Percentiles rank a stretch among this genome's conserved stretches.
Evolutionary conservation across 225 moss, liverwort and hornwort species (phyloP).

Genomic region (Physcomitrium patens): DNA sequence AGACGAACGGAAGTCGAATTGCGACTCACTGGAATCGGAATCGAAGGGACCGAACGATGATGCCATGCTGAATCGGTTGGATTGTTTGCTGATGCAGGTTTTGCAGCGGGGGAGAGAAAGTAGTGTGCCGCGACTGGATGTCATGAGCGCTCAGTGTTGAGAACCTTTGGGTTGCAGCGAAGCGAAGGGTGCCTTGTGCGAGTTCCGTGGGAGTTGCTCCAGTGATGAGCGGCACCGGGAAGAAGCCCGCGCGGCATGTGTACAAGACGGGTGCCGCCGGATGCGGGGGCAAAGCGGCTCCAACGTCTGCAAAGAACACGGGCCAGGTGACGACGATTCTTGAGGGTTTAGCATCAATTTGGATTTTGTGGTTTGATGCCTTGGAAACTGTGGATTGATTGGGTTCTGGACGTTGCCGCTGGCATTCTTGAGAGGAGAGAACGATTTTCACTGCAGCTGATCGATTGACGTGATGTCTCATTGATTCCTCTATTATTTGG

Average conservation of each 20-base stretch:
- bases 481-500: not conserved
- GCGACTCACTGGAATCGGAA: constrained; percentile 3
- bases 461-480: not conserved
- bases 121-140: not conserved
- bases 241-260: constrained; percentile 74
- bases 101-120: not conserved
- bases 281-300: constrained; percentile 74
- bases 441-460: not conserved
- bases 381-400: constrained; percentile 7
- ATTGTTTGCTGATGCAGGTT: not conserved
- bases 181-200: constrained; percentile 12
- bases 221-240: constrained; percentile 37
- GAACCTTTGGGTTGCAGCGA: not conserved
- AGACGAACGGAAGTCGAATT: constrained; percentile 9
- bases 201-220: not conserved
- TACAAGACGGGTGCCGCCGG: constrained; percentile 87
- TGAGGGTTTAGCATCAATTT: not conserved
- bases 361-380: not conserved
- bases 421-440: not conserved
- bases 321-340: constrained; percentile 51
- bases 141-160: not conserved
- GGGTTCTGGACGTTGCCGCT: not conserved
- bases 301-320: constrained; percentile 74
- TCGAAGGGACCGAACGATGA: not conserved
- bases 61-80: not conserved